phyloP scores from a whole-genome alignment of 192 early-diverging fungal species.

The Dissophora ornata region DNA sequence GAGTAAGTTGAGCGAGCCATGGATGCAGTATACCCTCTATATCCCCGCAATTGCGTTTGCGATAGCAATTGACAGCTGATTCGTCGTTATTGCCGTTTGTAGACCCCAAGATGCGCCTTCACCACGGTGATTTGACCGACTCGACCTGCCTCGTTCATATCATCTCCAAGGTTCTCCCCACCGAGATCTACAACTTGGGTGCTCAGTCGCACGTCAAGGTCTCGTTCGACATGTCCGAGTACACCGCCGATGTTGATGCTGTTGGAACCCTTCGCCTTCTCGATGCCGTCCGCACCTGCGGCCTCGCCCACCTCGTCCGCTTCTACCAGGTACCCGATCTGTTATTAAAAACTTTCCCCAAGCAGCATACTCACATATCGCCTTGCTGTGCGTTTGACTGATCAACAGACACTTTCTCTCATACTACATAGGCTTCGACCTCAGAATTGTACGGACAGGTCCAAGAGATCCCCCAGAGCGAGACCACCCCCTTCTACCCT shows the following conservation, averaged over 20 bases:
- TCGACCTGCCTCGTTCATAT: constrained; percentile 83
- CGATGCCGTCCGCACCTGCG: constrained; percentile 83
- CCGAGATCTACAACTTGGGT: constrained; percentile 83
- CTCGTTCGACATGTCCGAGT: constrained; percentile 83
- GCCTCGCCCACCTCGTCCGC: constrained; percentile 69
- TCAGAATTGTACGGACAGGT: constrained; percentile 85
- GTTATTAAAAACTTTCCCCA: no score
- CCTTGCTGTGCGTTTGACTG: no score
- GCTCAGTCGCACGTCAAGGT: constrained; percentile 84
- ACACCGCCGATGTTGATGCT: constrained; percentile 85
- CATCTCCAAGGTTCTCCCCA: constrained; percentile 77
- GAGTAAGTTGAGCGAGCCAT: constrained; percentile 51
- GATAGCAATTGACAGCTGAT: not conserved
- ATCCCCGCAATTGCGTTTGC: no score
- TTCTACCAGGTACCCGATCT: constrained; percentile 72
- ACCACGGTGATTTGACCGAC: constrained; percentile 86
- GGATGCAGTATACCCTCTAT: no score
- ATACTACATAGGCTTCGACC: constrained; percentile 80
- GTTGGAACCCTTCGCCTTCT: constrained; percentile 82
- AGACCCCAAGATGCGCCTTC: constrained; percentile 78
- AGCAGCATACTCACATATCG: no score
- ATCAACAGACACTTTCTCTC: no score
- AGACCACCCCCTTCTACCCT: constrained; percentile 86
- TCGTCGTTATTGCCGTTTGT: not conserved
- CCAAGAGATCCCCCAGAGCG: constrained; percentile 80